phyloP scores from a whole-genome alignment of 257 asterid species.

The Mentha longifolia region DNA sequence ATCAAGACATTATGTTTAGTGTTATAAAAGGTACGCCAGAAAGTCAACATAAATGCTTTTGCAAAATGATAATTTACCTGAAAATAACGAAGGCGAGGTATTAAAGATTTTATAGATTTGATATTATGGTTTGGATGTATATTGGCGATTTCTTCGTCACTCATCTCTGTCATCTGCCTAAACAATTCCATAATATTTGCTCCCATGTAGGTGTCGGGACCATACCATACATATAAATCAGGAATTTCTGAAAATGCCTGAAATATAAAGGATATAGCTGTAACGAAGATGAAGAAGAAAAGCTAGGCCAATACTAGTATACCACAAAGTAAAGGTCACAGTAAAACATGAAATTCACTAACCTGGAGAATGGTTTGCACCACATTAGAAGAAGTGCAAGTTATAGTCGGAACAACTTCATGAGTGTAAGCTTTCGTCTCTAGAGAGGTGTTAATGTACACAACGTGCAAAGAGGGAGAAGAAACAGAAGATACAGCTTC shows the following conservation, averaged over 20 bases:
- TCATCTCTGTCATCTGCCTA: conserved; percentile 80
- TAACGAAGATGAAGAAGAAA: conserved; percentile 10
- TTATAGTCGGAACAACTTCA: conserved; percentile 96
- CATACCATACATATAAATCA: conserved; percentile 75
- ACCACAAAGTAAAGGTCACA: conserved; percentile 10
- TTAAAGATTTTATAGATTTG: conserved; percentile 72
- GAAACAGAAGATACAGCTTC: conserved; percentile 67
- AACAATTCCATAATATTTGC: conserved; percentile 91
- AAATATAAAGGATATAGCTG: conserved; percentile 28
- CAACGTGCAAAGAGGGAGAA: conserved; percentile 88
- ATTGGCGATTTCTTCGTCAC: conserved; percentile 85
- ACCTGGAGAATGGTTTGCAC: conserved; percentile 95
- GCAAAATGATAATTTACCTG: conserved; percentile 55
- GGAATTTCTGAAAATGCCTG: conserved; percentile 93
- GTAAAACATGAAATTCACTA: conserved; percentile 15
- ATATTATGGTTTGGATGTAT: conserved; percentile 78
- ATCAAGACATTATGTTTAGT: background rate
- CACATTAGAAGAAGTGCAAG: conserved; percentile 96
- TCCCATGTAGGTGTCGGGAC: conserved; percentile 99
- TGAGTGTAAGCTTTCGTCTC: conserved; percentile 95
- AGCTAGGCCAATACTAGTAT: background rate
- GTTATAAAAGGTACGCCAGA: conserved; percentile 13
- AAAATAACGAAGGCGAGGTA: conserved; percentile 90
- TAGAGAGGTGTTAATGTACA: conserved; percentile 88
- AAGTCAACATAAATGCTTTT: conserved; percentile 12